These are phyloP conservation scores for Nigrospora osmanthi DNA, from an alignment of 2,329 filamentous ascomycete genomes.

Conservation along the genomic window DNA sequence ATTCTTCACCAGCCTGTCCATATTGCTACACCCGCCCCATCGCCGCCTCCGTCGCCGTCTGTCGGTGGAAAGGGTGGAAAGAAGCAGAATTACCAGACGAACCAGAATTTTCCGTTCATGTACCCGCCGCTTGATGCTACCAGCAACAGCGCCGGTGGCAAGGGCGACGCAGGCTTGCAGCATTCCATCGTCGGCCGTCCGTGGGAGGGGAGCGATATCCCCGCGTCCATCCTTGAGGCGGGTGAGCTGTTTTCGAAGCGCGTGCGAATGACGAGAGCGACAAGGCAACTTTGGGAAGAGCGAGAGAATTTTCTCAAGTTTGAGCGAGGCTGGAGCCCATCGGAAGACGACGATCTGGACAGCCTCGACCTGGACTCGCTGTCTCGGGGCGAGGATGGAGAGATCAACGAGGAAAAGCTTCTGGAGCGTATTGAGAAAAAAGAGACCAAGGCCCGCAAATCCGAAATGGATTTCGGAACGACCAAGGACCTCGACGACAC, in stretches of 20 bases:
- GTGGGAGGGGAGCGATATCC: conserved; percentile 93
- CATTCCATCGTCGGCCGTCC: conserved; percentile 71
- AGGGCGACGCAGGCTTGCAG: conserved; percentile 74
- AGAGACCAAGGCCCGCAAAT: conserved; percentile 32
- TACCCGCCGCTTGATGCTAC: conserved; percentile 87
- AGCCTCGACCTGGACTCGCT: conserved; percentile 28
- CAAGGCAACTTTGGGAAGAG: conserved; percentile 91
- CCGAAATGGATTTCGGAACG: conserved; percentile 42
- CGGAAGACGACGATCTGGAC: conserved; percentile 32
- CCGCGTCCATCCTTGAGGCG: conserved; percentile 89
- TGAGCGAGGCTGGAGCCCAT: conserved; percentile 77
- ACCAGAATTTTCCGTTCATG: conserved; percentile 96
- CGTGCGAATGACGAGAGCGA: conserved; percentile 85
- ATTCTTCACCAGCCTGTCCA: conserved; percentile 95
- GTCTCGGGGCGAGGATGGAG: conserved; percentile 9
- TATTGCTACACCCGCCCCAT: conserved; percentile 96
- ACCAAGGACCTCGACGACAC: conserved; percentile 40
- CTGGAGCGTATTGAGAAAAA: conserved; percentile 31
- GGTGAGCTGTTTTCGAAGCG: conserved; percentile 85
- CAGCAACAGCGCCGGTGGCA: conserved; percentile 86
- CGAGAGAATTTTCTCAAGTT: conserved; percentile 86
- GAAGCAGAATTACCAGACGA: conserved; percentile 99
- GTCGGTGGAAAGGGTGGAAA: conserved; percentile 89
- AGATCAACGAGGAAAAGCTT: conserved; percentile 29
- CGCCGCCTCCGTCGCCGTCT: conserved; percentile 82